Percentiles rank a stretch among this genome's conserved stretches.
Conservation (phyloP, 257 asterid species). For the Henckelia pumila region DNA sequence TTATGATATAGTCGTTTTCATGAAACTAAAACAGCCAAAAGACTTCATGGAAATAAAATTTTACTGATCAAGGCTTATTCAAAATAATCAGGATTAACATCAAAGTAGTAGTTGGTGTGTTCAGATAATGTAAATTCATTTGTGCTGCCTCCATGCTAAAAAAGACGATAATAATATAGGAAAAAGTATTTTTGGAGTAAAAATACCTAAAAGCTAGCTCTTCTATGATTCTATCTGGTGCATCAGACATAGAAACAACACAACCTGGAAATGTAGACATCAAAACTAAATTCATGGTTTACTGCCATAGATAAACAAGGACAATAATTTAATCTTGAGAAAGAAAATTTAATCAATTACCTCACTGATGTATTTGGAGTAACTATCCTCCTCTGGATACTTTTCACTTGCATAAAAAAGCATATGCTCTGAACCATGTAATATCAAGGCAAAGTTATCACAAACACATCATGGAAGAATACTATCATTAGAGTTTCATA, state of each 20-base stretch:
- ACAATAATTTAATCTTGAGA: constrained; percentile 13
- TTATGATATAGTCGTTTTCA: too few relatives aligned
- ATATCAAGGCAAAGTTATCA: constrained; percentile 15
- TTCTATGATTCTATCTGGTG: neutral
- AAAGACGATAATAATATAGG: constrained; percentile 4
- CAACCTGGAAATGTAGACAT: constrained; percentile 10
- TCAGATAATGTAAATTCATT: constrained; percentile 90
- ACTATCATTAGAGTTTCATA: constrained; percentile 4
- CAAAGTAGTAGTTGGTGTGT: constrained; percentile 83
- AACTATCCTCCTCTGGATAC: constrained; percentile 92
- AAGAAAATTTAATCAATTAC: constrained; percentile 34
- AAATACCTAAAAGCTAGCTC: constrained; percentile 8
- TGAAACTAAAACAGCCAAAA: constrained; percentile 10
- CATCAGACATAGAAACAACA: constrained; percentile 5
- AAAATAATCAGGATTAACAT: constrained; percentile 79
- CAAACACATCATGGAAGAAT: neutral
- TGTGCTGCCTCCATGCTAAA: constrained; percentile 93
- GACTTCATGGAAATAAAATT: constrained; percentile 10
- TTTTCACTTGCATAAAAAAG: constrained; percentile 95
- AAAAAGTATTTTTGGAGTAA: constrained; percentile 11
- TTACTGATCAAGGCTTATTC: constrained; percentile 94
- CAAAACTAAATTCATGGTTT: neutral
- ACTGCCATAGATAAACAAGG: constrained; percentile 4
- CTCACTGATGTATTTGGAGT: constrained; percentile 84
- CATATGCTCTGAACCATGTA: constrained; percentile 75